Base-by-base conservation (phyloP, 371 early-diverging fungal species). In the Mortierella sp. region DNA sequence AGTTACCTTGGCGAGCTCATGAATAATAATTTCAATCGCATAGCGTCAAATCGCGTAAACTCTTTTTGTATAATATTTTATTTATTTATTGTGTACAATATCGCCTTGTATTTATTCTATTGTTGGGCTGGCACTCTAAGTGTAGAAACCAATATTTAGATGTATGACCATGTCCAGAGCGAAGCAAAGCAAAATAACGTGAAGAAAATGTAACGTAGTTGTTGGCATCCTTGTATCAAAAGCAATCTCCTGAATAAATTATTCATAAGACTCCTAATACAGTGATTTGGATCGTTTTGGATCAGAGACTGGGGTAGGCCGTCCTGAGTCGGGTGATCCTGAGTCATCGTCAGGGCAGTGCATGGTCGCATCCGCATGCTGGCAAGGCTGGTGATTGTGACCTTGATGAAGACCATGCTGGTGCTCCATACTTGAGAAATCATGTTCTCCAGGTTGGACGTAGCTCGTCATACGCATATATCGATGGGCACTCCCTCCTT, bases 231-330 rank as follows among this genome's bases (percentile, higher is more conserved):
- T 43, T 43, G 43, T 11, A 43, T 11, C 16, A 43, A 43, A 43
- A 43, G 39, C 10, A 39, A 43, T 43, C 43, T 5, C 16, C 14
- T 16, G 18, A n/a, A 32, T 37, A 60, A 47, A 45, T 16, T 2
- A 22, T 43, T 51, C 24, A 11, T 1, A n/a, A 3, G 9, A 24
- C 14, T 18, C 10, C 30, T 64, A 79, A 30, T 74, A 64, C 74
- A 79, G 67, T 22, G 75, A 74, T 39, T 79, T 79, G 45, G 79
- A 79, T 30, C 79, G 66, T 43, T 79, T 79, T 61, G 75, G 65
- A 18, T 79, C 79, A 24, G 68, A 45, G 28, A 68, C 22, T 28
- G 74, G 71, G 18, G 65, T 45, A 32, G 74, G 73, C 5, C 61
- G 40, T 32, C 54, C 66, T 11, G 69, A 49, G 16, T 70, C 66